Evolutionary conservation across 176 grass and related monocot genomes (phyloP).

Genomic region (Triticum monococcum): DNA sequence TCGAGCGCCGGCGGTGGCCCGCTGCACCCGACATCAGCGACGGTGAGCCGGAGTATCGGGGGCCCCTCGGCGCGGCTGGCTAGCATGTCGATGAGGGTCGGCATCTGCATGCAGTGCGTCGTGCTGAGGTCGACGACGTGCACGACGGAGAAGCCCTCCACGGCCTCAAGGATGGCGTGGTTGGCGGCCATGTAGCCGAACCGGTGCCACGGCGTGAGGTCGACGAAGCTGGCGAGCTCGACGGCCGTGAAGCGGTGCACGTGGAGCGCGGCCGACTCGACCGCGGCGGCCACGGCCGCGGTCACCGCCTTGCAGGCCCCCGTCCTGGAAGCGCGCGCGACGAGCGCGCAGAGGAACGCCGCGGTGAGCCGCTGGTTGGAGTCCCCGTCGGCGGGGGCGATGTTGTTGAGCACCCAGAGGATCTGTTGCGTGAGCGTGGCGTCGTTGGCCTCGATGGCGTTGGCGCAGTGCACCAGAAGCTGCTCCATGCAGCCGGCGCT

Average conservation of each 20-base stretch:
- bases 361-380: slow-evolving; percentile 84
- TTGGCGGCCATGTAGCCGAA: slow-evolving; percentile 91
- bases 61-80: slow-evolving; percentile 70
- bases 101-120: slow-evolving; percentile 99
- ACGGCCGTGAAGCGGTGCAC: slow-evolving; percentile 80
- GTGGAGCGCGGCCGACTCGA: slow-evolving; percentile 54
- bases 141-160: slow-evolving; percentile 65
- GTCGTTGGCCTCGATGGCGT: slow-evolving; percentile 92
- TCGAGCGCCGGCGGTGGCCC: slow-evolving; percentile 56
- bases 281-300: slow-evolving; percentile 35
- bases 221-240: slow-evolving; percentile 84
- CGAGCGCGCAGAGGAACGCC: slow-evolving; percentile 84
- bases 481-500: slow-evolving; percentile 91
- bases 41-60: slow-evolving; percentile 74
- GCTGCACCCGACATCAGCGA: slow-evolving; percentile 32
- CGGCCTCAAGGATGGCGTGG: slow-evolving; percentile 76
- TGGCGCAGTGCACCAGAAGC: slow-evolving; percentile 96
- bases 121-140: slow-evolving; percentile 92
- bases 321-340: slow-evolving; percentile 74
- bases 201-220: slow-evolving; percentile 97
- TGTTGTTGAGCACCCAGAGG: slow-evolving; percentile 99
- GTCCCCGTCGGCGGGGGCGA: slow-evolving; percentile 86
- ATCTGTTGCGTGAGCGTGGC: slow-evolving; percentile 96
- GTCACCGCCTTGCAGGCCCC: slow-evolving; percentile 86
- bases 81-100: slow-evolving; percentile 90